Evolutionary conservation across 2,329 filamentous ascomycete species (phyloP).

Genomic region (Penicillium sp.): DNA sequence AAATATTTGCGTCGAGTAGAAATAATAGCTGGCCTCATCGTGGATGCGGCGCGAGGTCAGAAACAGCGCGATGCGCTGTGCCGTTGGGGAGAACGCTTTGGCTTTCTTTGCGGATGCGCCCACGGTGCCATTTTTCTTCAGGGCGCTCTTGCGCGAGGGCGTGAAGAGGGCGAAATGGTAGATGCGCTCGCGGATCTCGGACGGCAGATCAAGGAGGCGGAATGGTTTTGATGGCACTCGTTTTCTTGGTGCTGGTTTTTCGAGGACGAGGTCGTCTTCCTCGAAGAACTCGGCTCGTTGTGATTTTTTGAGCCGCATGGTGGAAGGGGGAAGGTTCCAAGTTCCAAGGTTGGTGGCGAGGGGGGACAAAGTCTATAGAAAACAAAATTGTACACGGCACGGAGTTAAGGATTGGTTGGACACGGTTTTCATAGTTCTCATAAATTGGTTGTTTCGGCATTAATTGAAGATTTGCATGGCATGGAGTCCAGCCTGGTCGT

Average conservation of each 20-base stretch:
- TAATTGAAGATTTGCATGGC: slow-evolving; percentile 10
- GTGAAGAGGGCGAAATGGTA: slow-evolving; percentile 50
- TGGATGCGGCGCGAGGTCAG: slow-evolving; percentile 49
- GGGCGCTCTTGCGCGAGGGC: slow-evolving; percentile 30
- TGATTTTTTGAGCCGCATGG: slow-evolving; percentile 24
- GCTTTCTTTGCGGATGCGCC: slow-evolving; percentile 41
- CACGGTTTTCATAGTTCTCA: slow-evolving; percentile 26
- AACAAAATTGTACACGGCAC: slow-evolving; percentile 15
- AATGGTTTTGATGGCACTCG: slow-evolving; percentile 38
- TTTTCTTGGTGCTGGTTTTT: slow-evolving; percentile 24
- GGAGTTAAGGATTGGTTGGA: slow-evolving; percentile 14
- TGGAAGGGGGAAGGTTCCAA: slow-evolving; percentile 7
- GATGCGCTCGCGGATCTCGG: slow-evolving; percentile 55
- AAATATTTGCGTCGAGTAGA: slow-evolving; percentile 56
- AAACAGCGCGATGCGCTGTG: slow-evolving; percentile 44
- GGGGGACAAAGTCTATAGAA: slow-evolving; percentile 24
- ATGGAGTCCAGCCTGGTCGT: not conserved
- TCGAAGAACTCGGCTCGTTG: slow-evolving; percentile 15
- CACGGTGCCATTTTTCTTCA: slow-evolving; percentile 33
- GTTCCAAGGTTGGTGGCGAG: slow-evolving; percentile 4
- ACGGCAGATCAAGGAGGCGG: slow-evolving; percentile 56
- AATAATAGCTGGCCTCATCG: slow-evolving; percentile 53
- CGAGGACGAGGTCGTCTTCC: slow-evolving; percentile 15
- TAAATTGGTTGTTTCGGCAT: slow-evolving; percentile 17
- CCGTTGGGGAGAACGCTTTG: slow-evolving; percentile 35